A percentile compares a stretch with the other conserved stretches of the same genome.
Conservation (phyloP, 768 basidiomycete genomes). For the Leccinum arenicola region DNA sequence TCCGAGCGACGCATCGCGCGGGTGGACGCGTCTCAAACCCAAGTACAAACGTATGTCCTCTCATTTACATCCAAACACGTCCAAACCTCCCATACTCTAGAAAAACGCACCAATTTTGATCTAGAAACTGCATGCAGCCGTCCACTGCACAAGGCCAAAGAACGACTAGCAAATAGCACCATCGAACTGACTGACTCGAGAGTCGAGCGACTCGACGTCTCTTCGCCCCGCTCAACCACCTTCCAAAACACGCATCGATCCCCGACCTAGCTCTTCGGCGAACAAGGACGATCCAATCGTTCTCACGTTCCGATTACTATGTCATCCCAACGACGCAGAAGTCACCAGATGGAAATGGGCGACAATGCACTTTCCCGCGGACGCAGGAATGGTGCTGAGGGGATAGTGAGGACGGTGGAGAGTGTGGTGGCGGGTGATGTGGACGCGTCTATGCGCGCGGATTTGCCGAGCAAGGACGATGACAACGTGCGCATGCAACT, state of each 20-base stretch:
- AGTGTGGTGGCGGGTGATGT: background rate
- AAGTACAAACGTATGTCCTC: slow-evolving; percentile 16
- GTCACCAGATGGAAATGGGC: background rate
- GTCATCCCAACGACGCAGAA: background rate
- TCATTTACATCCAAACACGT: background rate
- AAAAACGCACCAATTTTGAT: slow-evolving; percentile 9
- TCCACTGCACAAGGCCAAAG: slow-evolving; percentile 13
- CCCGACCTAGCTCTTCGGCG: background rate
- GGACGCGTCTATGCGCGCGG: background rate
- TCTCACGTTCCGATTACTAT: slow-evolving; percentile 23
- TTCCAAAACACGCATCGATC: background rate
- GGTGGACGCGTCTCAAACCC: slow-evolving; percentile 16
- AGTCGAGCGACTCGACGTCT: slow-evolving; percentile 20
- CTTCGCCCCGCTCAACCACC: slow-evolving; percentile 7
- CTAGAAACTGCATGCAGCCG: slow-evolving; percentile 5
- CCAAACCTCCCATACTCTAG: slow-evolving; percentile 3
- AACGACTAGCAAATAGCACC: background rate
- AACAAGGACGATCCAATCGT: slow-evolving; percentile 21
- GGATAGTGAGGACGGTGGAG: background rate
- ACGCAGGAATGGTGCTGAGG: background rate
- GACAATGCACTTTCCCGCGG: background rate
- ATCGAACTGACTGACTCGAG: slow-evolving; percentile 29
- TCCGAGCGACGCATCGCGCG: slow-evolving; percentile 7
- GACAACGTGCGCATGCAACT: slow-evolving; percentile 1
- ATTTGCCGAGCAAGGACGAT: background rate